Base-by-base conservation (phyloP, 768 basidiomycete species). In the Gymnopilus dilepis region DNA sequence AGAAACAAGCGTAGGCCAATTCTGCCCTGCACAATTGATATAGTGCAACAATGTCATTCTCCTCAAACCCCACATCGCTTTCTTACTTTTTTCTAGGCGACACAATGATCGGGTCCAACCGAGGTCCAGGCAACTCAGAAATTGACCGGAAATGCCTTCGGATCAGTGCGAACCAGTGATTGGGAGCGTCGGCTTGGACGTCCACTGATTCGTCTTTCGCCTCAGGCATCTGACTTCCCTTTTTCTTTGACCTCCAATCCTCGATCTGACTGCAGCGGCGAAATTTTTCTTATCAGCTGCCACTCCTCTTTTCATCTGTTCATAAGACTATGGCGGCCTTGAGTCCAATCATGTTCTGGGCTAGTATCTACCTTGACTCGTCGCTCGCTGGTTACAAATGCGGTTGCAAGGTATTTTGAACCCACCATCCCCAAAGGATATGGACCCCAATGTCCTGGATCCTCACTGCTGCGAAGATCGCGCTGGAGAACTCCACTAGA, bases 21-120 rank as follows among this genome's bases (percentile, higher is more conserved):
- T 28, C 30, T 41, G 37, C 38, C 55, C 55, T 56, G 56, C 41
- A 56, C 56, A 56, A 4, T n/a, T 56, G 56, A 38, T 33, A 9
- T 7, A n/a, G 19, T 54, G 52, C 19, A 28, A 26, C 22, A n/a
- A 54, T 54, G 52, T 40, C 34, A 21, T 40, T 24, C 37, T 54
- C 37, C 33, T 22, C 4, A 34, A 22, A 33, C 22, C 21, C 30
- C 51, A 38, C 33, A 40, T 54, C 38, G 52, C n/a, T 40, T 38
- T 54, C 28, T 50, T 37, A 26, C 33, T 15, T 37, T 13, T 19
- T 17, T 40, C 37, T 6, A 26, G 34, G 7, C 37, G 12, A 34
- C 31, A 38, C 33, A 13, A 53, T 5, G 19, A 13, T 40, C 52
- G 52, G 52, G 11, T 21, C 24, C 13, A 24, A 54, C 52, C 52